Evolutionary conservation across 1,284 basidiomycete genomes (phyloP), one percentile per base, ranked within the genome.

Genomic region (Boletellus deceptivus): DNA sequence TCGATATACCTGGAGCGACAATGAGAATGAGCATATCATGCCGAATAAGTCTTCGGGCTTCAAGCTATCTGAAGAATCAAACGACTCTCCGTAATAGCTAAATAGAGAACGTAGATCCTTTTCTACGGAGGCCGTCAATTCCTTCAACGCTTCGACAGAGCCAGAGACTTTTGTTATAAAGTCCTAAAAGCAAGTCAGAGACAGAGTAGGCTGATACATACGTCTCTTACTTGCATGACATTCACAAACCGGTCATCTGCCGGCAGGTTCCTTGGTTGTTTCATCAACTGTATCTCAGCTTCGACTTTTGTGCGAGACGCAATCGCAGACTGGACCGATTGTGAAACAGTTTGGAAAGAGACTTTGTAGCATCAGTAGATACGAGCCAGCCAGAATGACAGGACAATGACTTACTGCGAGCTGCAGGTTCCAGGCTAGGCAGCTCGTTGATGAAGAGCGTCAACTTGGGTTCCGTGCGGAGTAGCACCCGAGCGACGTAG

Each of bases 1-100:
- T 4, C 1, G 18, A 49, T 70, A 50, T 54, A 82, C 86, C 78
- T 86, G 85, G 18, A 92, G 70, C 4, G 82, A 80, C 0, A 80
- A 80, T 0, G 88, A 88, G 67, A 93, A 94, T 0, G 83, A 79
- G 17, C 81, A 72, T 25, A 93, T 78, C 46, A 86, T 72, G 1
- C 77, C 80, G 59, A 94, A 93, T 61, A 94, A 83, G 53, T 89
- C 86, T 61, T 94, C 92, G 0, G 86, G 80, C 59, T 86, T 91
- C 1, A 77, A 76, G 2, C 80, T 73, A 13, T 86, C 83, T 0
- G 79, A 74, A 2, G 78, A 74, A 48, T 82, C 78, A 3, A 79
- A 75, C 39, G 73, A 73, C 63, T 92, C 89, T 9, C 91, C 91
- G 60, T 84, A 93, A 71, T 89, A 94, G 0, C 60, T 52, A 9